Percentiles rank a stretch among this genome's conserved stretches.
These are phyloP conservation scores for Teratosphaeria destructans DNA, from an alignment of 2,329 filamentous ascomycete species.

Conservation along the genomic window DNA sequence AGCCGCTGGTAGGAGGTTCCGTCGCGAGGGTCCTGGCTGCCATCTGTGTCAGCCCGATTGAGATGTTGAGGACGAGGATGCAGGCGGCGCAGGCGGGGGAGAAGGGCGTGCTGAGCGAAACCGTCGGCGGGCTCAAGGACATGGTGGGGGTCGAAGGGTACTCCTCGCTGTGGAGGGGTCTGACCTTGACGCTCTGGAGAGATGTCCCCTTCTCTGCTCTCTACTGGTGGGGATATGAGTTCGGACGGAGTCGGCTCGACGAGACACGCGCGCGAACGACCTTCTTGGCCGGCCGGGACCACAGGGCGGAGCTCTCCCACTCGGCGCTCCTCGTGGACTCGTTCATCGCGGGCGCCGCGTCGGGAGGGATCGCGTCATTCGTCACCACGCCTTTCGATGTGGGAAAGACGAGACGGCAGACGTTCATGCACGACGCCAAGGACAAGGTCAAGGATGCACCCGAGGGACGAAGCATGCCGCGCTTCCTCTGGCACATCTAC, in stretches of 20 bases:
- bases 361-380: slow-evolving; percentile 75
- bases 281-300: slow-evolving; percentile 14
- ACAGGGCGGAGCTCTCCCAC: slow-evolving; percentile 50
- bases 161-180: slow-evolving; percentile 74
- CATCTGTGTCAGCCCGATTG: slow-evolving; percentile 75
- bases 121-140: slow-evolving; percentile 61
- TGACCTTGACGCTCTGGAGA: slow-evolving; percentile 86
- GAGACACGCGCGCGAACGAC: slow-evolving; percentile 49
- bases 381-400: slow-evolving; percentile 95
- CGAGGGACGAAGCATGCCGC: slow-evolving; percentile 67
- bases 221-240: slow-evolving; percentile 98
- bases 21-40: slow-evolving; percentile 71
- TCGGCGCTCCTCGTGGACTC: slow-evolving; percentile 74
- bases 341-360: slow-evolving; percentile 74
- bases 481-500: slow-evolving; percentile 85
- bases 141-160: slow-evolving; percentile 75
- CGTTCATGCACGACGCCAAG: slow-evolving; percentile 53
- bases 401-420: slow-evolving; percentile 88
- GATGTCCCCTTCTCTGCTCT: slow-evolving; percentile 95
- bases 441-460: slow-evolving; percentile 40
- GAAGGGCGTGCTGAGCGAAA: slow-evolving; percentile 66
- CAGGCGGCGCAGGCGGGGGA: slow-evolving; percentile 46
- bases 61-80: slow-evolving; percentile 86
- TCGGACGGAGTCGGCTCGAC: slow-evolving; percentile 59
- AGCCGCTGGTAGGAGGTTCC: slow-evolving; percentile 71